Conservation (phyloP, 192 early-diverging fungal species). For the Powellomyces hirtus region DNA sequence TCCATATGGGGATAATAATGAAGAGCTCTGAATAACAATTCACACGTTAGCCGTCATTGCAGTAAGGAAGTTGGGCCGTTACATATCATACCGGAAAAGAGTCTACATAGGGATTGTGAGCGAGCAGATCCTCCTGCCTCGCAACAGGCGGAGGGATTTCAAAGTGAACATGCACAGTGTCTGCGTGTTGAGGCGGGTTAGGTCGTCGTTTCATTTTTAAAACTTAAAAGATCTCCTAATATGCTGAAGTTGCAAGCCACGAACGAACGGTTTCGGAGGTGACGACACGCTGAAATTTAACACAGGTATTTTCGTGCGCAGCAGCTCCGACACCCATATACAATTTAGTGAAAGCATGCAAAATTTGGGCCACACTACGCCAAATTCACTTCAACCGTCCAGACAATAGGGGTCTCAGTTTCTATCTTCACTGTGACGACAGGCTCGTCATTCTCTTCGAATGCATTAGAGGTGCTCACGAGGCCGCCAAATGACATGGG, state of each 20-base stretch:
- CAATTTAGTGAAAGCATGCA: no score
- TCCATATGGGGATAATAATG: neutral
- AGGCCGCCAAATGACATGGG: constrained; percentile 68
- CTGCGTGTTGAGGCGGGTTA: neutral
- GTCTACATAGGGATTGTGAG: constrained; percentile 26
- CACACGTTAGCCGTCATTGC: neutral
- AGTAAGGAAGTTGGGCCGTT: neutral
- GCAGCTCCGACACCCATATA: no score
- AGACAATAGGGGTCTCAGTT: constrained; percentile 72
- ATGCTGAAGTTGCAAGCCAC: no score
- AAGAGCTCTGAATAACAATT: neutral
- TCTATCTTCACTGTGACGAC: constrained; percentile 56
- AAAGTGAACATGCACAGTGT: neutral
- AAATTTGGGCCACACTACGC: no score
- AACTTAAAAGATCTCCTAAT: no score
- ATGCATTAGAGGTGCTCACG: constrained; percentile 83
- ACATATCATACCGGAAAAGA: constrained; percentile 16
- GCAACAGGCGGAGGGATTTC: neutral
- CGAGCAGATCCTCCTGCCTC: neutral
- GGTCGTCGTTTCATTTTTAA: neutral
- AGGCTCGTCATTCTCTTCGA: constrained; percentile 39
- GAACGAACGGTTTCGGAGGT: no score
- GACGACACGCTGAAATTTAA: no score
- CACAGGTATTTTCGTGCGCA: no score
- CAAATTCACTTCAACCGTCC: constrained; percentile 70